These are phyloP conservation scores for Dendrobium officinale DNA, from an alignment of 106 monocot genomes.

Conservation along the genomic window DNA sequence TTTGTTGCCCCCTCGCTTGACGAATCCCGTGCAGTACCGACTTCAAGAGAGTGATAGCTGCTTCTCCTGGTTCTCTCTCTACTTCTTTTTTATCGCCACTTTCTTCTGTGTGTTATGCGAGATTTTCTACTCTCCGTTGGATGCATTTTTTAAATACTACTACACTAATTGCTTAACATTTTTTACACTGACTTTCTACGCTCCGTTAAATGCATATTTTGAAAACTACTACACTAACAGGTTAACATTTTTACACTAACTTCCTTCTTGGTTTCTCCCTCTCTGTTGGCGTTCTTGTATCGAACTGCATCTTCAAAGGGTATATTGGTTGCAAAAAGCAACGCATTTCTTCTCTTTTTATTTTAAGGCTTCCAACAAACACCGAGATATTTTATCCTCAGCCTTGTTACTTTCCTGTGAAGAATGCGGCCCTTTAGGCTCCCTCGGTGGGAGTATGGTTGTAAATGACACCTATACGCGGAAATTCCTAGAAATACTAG, in stretches of 20 bases:
- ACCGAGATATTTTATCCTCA: too few species aligned
- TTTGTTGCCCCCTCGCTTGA: conserved; percentile 76
- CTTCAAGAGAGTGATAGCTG: conserved; percentile 71
- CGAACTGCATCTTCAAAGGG: too few species aligned
- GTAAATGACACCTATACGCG: too few species aligned
- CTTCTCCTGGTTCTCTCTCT: conserved; percentile 52
- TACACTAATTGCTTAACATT: not conserved
- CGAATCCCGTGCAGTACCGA: conserved; percentile 66
- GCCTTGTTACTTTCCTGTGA: too few species aligned
- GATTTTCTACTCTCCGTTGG: not conserved
- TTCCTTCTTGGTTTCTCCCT: not conserved
- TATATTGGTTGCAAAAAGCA: too few species aligned
- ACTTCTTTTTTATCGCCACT: not conserved
- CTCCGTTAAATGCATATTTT: not conserved
- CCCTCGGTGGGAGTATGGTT: too few species aligned
- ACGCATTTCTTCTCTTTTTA: too few species aligned
- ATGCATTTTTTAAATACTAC: not conserved
- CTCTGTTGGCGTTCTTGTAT: not conserved
- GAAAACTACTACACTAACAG: not conserved
- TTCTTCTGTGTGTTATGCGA: not conserved
- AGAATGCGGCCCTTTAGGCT: too few species aligned
- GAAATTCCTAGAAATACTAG: too few species aligned
- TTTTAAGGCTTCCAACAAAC: too few species aligned
- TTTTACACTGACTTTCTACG: not conserved
- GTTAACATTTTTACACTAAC: not conserved